Evolutionary conservation across 805 yeast genomes (phyloP), one percentile per base, ranked within the genome.

Genomic region (Blastobotrys americana): DNA sequence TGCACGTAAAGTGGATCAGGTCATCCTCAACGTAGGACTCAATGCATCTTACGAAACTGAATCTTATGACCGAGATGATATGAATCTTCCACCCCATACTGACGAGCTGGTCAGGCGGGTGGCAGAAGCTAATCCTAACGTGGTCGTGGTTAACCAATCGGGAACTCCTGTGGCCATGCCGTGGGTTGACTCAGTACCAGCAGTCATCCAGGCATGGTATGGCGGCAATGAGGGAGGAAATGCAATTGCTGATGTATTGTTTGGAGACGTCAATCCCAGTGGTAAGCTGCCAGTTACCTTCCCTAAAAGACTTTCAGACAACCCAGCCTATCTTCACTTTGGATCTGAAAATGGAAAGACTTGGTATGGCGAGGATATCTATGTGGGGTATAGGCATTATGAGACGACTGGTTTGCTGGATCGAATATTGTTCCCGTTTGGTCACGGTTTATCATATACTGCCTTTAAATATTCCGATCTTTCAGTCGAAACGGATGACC

Each of bases 331-430:
- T 66, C 66, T 44, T 18, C 44, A 34, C n/a, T 36, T 36, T 15
- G 64, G 64, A 27, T 66, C 78, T 5, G 70, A 70, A 51, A 66
- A 67, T 54, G 73, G 77, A 42, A 21, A 16, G n/a, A 75, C 70
- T 28, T 52, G 71, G 44, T 80, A 78, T 53, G 83, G 83, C 47
- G 84, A 79, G 59, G 83, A 77, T 54, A 71, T 79, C 35, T 78
- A 67, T 57, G 74, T 78, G 42, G 84, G 84, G 16, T 78, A 79
- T 65, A 65, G 77, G 47, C 76, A 62, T 63, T 79, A 74, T 58
- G 82, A 79, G 54, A 75, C 72, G 60, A 13, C 13, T 13, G 31
- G 31, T 8, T 73, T 72, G 58, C 55, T 65, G 27, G 68, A 70
- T 48, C 64, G 60, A 37, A 77, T 74, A 3, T 65, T 72, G 40